Evolutionary conservation across 1,284 basidiomycete species (phyloP), one percentile per base, ranked within the genome.

Genomic region (Entoloma clypeatum): DNA sequence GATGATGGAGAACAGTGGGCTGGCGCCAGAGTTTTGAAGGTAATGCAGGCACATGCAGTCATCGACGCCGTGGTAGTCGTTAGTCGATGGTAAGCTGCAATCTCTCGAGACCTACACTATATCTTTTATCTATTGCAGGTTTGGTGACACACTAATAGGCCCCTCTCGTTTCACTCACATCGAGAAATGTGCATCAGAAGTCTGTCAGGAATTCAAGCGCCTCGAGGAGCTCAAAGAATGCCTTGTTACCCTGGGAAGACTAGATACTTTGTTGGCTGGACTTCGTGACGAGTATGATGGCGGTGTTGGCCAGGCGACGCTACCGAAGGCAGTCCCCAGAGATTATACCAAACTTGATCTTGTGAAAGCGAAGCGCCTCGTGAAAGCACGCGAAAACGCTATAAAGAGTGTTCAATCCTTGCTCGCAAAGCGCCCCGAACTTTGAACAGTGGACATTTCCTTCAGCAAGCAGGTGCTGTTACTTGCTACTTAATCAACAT

Each of bases 1-100:
- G 86, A 89, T 50, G 86, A 86, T 37, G 82, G 79, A 4, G 86
- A 88, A 61, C 72, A 73, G 49, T 78, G 76, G 68, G 84, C 75
- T n/a, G 80, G 82, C 16, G 67, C 62, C 4, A 71, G 68, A 45
- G 69, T 88, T 23, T 61, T 87, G 50, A 76, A 74, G 52, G 74
- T 81, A n/a, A 82, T 92, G 75, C 75, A 80, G 56, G 68, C 69
- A 27, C 73, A 81, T 52, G 82, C 77, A 1, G 68, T 76, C 5
- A 64, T 75, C 23, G 72, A 75, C 54, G 71, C 81, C 2, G 79
- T 84, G 2, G 80, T 89, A 7, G 68, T 89, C 43, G 83, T 89
- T 28, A 81, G 76, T 61, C 75, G 86, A 40, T 85, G 84, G 82
- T 86, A 52, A 47, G 79, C 63, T 32, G 13, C 29, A 21, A 19